Base-by-base conservation (phyloP, 257 asterid species). In the Prunella vulgaris region DNA sequence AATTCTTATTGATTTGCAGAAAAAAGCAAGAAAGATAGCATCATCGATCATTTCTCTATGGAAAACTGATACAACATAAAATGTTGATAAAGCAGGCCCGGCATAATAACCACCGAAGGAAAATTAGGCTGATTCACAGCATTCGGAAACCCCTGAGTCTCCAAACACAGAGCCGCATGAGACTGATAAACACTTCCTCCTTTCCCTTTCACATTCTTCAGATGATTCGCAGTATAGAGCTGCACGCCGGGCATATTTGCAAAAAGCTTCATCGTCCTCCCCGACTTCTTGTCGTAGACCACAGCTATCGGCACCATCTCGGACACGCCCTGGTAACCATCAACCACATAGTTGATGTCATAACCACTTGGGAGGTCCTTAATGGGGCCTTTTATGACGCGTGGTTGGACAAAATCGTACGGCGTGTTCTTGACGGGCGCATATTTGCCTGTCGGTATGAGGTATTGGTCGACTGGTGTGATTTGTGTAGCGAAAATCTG, bases 81-180 rank as follows among this genome's bases (percentile, higher is more conserved):
- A 17, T 93, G 98, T 9, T 63, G 61, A 56, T 93, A 93, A 49
- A 15, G 44, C 61, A 79, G n/a, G 35, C 15, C 92, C 90, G 0
- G 90, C 83, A 51, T 61, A 57, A 93, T 85, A 63, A 88, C 82
- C 78, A 71, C 77, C 0, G 95, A 84, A 0, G 98, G 96, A 42
- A 93, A 93, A 37, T 71, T 82, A 0, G 89, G 90, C 15, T 87
- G 97, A 77, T 93, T 93, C 28, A 90, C 97, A 0, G 97, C 70
- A 40, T 93, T 95, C 0, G 97, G 96, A 61, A 93, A 93, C 0
- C 94, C 98, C 49, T 90, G 98, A 51, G 97, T 93, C 82, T 93
- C 98, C 79, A 92, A 83, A 51, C 98, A 92, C 65, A 89, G 75
- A 0, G 85, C 98, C 0, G 86, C 86, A 60, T 89, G 86, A 27